Percentiles rank a stretch among this genome's conserved stretches.
Conservation (phyloP, 768 basidiomycete species). For the Mycena kentingensis region DNA sequence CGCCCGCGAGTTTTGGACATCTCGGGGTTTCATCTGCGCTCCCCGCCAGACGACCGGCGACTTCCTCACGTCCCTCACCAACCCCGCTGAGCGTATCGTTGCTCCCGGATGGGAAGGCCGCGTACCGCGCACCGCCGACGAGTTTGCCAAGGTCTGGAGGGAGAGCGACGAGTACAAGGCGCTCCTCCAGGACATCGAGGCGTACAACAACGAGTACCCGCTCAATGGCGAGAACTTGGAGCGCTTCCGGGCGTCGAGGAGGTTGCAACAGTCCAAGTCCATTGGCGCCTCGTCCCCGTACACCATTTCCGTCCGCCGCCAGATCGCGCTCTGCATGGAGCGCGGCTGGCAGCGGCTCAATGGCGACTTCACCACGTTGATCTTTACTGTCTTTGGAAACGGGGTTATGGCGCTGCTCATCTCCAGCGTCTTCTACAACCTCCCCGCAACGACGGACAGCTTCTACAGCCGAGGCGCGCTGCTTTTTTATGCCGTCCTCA, state of each 20-base stretch:
- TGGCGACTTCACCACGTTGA: conserved; percentile 39
- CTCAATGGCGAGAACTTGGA: conserved; percentile 29
- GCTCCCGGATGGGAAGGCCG: conserved; percentile 35
- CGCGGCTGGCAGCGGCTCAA: conserved; percentile 48
- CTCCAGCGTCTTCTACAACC: conserved; percentile 43
- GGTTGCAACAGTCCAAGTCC: conserved; percentile 40
- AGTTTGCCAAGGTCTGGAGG: conserved; percentile 42
- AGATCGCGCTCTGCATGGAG: conserved; percentile 45
- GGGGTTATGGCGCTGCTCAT: conserved; percentile 23
- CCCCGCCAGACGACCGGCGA: conserved; percentile 50
- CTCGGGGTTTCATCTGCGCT: conserved; percentile 47
- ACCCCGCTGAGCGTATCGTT: conserved; percentile 38
- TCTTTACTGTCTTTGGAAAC: conserved; percentile 28
- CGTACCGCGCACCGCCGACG: conserved; percentile 45
- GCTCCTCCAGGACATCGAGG: conserved; percentile 30
- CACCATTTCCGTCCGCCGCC: conserved; percentile 46
- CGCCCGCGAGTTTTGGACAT: conserved; percentile 46
- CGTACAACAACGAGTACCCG: conserved; percentile 33
- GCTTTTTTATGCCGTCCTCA: conserved; percentile 42
- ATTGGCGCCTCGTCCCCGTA: conserved; percentile 37
- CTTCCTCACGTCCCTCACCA: conserved; percentile 45
- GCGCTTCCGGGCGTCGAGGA: conserved; percentile 34
- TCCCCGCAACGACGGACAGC: conserved; percentile 39
- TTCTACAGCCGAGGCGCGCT: conserved; percentile 46
- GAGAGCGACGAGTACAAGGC: conserved; percentile 35